A percentile compares a stretch with the other conserved stretches of the same genome.
phyloP scores from a whole-genome alignment of 306 rosid genomes.

The Hippophae gyantsensis region DNA sequence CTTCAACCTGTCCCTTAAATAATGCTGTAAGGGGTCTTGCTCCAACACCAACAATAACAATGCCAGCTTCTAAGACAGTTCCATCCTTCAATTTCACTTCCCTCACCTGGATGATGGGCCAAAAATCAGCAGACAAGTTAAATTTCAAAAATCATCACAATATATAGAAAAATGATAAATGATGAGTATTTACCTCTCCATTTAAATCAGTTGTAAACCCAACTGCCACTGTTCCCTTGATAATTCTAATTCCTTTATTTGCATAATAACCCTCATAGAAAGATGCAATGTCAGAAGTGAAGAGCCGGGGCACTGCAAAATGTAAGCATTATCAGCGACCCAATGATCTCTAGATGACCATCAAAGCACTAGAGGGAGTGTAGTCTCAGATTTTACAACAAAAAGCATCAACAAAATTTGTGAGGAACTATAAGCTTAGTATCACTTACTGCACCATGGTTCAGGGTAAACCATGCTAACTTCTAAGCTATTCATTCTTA shows the following conservation, averaged over 20 bases:
- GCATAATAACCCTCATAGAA: conserved; percentile 31
- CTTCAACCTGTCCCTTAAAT: conserved; percentile 28
- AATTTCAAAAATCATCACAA: no score
- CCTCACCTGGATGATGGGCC: background rate
- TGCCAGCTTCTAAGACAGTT: conserved; percentile 26
- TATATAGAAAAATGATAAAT: no score
- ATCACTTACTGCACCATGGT: conserved; percentile 7
- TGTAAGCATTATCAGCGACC: no score
- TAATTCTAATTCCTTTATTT: conserved; percentile 23
- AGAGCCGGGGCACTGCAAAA: conserved; percentile 17
- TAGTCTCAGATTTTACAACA: no score
- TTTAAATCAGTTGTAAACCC: conserved; percentile 1
- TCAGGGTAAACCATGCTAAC: conserved; percentile 35
- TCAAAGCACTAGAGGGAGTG: no score
- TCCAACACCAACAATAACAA: conserved; percentile 37
- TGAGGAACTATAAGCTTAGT: no score
- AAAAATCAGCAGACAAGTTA: no score
- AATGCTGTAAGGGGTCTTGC: conserved; percentile 24
- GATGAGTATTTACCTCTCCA: conserved; percentile 15
- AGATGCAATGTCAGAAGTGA: conserved; percentile 25
- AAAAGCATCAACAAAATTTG: no score
- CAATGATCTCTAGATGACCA: no score
- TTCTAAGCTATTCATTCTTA: conserved; percentile 26
- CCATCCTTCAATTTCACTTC: conserved; percentile 32
- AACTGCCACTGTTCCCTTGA: conserved; percentile 17